Evolutionary conservation across 768 basidiomycete genomes (phyloP), one percentile per base, ranked within the genome.

Genomic region (Hygrocybe coccinea): DNA sequence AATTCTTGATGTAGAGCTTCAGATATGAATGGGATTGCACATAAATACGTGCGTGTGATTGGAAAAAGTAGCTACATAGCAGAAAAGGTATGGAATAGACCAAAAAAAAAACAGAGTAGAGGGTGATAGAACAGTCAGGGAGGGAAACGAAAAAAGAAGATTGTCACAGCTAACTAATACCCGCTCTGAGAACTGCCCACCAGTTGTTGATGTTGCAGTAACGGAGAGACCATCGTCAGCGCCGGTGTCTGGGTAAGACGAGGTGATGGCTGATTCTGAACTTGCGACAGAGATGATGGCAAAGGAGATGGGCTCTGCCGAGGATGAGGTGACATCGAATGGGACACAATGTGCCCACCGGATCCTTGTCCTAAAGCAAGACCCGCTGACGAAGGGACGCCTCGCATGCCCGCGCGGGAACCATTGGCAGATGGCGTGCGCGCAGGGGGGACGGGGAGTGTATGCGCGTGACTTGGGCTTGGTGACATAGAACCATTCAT

Each of bases 351-450:
- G 52, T 76, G 74, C 55, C n/a, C 17, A 11, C 34, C 11, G 17
- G 35, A 3, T 12, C 52, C 49, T 50, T 50, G 49, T 50, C 49
- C 41, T 5, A 54, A 25, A 24, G 29, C 39, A 53, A 78, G 80
- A 2, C 74, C 76, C 15, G 75, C 74, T 10, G 73, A 61, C 46
- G 54, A 53, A 47, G 58, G 65, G 51, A 64, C 57, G 21, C 66
- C 57, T 41, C 79, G 71, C 64, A 69, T 67, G 11, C 69, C 71
- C 21, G 73, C 71, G 43, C 81, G 79, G n/a, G 74, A 75, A 5
- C 84, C 83, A 61, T 82, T 83, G 17, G 79, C 76, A 0, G 84
- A 85, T 2, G 83, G 79, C 10, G 78, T 76, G 21, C 83, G 77
- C 15, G 62, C 61, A 21, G 76, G 77, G 2, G 58, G 76, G 17